Conservation (phyloP, 306 rosid genomes). For the Ochetophila trinervis region DNA sequence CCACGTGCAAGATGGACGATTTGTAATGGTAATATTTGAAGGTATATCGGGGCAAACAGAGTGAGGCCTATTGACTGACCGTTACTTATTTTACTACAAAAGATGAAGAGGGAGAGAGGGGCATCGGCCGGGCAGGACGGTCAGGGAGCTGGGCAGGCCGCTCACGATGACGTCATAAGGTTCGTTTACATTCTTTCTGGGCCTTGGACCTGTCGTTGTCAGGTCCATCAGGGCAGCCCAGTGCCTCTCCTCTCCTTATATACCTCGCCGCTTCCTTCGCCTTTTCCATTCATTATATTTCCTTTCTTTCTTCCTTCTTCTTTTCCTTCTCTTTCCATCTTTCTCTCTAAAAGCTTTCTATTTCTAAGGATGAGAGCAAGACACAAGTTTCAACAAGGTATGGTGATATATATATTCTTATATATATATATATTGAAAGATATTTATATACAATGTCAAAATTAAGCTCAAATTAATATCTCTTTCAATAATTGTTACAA, state of each 20-base stretch:
- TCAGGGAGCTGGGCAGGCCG: constrained; percentile 2
- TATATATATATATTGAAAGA: neutral
- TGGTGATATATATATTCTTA: neutral
- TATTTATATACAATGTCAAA: no score
- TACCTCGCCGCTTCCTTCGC: constrained; percentile 27
- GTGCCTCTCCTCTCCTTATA: constrained; percentile 31
- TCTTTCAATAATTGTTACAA: no score
- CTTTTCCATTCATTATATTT: constrained; percentile 5
- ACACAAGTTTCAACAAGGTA: constrained; percentile 50
- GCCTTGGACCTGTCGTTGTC: constrained; percentile 53
- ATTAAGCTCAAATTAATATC: neutral
- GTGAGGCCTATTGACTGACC: constrained; percentile 1
- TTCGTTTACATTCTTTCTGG: constrained; percentile 48
- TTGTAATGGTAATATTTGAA: constrained; percentile 24
- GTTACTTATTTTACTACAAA: no score
- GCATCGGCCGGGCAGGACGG: constrained; percentile 21
- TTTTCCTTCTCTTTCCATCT: constrained; percentile 8
- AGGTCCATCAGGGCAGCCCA: constrained; percentile 65
- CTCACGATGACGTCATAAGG: constrained; percentile 28
- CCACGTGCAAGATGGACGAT: constrained; percentile 30
- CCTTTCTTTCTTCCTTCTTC: constrained; percentile 13
- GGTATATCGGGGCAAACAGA: constrained; percentile 11
- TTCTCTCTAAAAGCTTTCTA: constrained; percentile 25
- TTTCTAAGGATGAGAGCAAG: constrained; percentile 42
- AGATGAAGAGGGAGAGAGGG: no score